A percentile compares a stretch with the other conserved stretches of the same genome.
Conservation (phyloP, 495 filamentous ascomycete genomes). For the Oleoguttula mirabilis region DNA sequence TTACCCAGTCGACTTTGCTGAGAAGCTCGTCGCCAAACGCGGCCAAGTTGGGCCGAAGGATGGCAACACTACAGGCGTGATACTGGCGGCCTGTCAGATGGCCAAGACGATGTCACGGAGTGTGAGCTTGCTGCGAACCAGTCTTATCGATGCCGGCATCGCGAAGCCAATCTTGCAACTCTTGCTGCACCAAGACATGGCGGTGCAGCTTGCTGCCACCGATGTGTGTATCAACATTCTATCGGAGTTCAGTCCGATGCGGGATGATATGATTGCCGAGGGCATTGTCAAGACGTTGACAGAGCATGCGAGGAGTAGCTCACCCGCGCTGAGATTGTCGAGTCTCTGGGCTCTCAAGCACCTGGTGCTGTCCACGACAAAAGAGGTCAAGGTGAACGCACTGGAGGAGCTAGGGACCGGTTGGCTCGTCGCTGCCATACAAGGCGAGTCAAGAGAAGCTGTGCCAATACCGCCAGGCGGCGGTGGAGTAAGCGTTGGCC, state of each 20-base stretch:
- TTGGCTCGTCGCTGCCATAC: slow-evolving; percentile 51
- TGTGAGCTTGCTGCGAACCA: slow-evolving; percentile 70
- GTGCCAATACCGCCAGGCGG: slow-evolving; percentile 1
- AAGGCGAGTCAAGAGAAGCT: slow-evolving; percentile 34
- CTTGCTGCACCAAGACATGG: slow-evolving; percentile 59
- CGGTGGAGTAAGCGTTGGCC: slow-evolving; percentile 16
- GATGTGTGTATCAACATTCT: slow-evolving; percentile 73
- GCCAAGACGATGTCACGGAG: slow-evolving; percentile 69
- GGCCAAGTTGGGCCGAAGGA: slow-evolving; percentile 13
- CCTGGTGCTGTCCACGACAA: slow-evolving; percentile 53
- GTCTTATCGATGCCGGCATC: slow-evolving; percentile 72
- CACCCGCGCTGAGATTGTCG: slow-evolving; percentile 60
- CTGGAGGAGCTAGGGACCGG: slow-evolving; percentile 63
- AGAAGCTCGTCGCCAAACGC: slow-evolving; percentile 11
- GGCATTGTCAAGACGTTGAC: slow-evolving; percentile 71
- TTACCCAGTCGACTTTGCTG: slow-evolving; percentile 16
- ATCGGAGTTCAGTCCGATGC: slow-evolving; percentile 80
- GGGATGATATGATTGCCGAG: slow-evolving; percentile 59
- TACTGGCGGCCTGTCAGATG: slow-evolving; percentile 76
- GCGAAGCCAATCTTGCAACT: slow-evolving; percentile 68
- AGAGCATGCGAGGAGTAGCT: slow-evolving; percentile 67
- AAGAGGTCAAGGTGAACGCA: slow-evolving; percentile 59
- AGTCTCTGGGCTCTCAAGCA: slow-evolving; percentile 92
- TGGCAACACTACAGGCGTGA: slow-evolving; percentile 48
- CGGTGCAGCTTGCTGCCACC: slow-evolving; percentile 77